Evolutionary conservation across 345 rosid species (phyloP).

Genomic region (Balakata baccata): DNA sequence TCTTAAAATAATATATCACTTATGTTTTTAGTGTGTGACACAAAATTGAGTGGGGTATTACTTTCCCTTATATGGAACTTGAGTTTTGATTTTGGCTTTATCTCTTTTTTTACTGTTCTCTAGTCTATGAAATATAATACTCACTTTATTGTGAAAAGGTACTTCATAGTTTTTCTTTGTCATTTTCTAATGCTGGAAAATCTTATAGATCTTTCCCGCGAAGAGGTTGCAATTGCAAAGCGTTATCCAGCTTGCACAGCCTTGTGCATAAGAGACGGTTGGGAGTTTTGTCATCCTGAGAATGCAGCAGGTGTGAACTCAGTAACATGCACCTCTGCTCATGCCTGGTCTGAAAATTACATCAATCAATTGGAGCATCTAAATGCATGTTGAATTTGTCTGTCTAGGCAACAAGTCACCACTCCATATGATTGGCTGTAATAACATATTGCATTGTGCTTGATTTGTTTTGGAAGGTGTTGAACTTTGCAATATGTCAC

Average conservation of each 20-base stretch:
- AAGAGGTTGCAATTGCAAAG: slow-evolving; percentile 74
- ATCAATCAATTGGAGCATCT: slow-evolving; percentile 1
- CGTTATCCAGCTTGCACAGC: slow-evolving; percentile 83
- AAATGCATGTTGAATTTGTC: neutral
- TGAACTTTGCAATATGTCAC: neutral
- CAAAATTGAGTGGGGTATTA: neutral
- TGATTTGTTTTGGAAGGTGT: slow-evolving; percentile 2
- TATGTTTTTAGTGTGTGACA: neutral
- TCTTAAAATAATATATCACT: neutral
- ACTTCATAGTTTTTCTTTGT: neutral
- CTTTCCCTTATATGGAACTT: neutral
- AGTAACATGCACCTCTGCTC: slow-evolving; percentile 1
- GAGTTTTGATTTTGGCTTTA: neutral
- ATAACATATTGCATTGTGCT: neutral
- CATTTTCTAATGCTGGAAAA: slow-evolving; percentile 18
- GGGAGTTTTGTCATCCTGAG: slow-evolving; percentile 91
- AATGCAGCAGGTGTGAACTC: slow-evolving; percentile 67
- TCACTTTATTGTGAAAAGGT: neutral
- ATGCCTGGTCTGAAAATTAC: slow-evolving; percentile 2
- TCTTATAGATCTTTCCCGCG: slow-evolving; percentile 76
- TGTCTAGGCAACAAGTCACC: neutral
- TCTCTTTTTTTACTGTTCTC: neutral
- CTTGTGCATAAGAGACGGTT: slow-evolving; percentile 89
- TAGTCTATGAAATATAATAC: neutral
- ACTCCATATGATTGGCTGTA: neutral